Evolutionary conservation across 441 rosid genomes (phyloP).

Genomic region (Biscutella laevigata): DNA sequence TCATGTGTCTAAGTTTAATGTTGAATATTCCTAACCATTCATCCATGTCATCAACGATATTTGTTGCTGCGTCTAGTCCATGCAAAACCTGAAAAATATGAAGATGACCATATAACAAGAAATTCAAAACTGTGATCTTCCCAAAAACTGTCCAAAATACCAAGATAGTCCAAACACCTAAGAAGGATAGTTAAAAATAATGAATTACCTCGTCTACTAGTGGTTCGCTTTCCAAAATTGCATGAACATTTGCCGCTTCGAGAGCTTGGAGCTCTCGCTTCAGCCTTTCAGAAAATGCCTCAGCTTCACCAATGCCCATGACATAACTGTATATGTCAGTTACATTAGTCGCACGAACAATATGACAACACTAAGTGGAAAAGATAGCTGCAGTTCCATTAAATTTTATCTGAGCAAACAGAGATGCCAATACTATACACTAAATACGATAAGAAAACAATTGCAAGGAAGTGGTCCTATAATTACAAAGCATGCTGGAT

Average conservation of each 20-base stretch:
- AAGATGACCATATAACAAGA: slow-evolving; percentile 18
- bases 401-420: not conserved
- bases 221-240: slow-evolving; percentile 95
- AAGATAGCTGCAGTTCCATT: not conserved
- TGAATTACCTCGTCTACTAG: slow-evolving; percentile 71
- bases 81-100: slow-evolving; percentile 60
- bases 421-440: not conserved
- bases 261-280: slow-evolving; percentile 96
- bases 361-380: not conserved
- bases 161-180: not conserved
- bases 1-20: slow-evolving; percentile 96
- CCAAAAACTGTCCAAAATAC: not conserved
- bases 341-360: slow-evolving; percentile 9
- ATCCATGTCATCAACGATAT: slow-evolving; percentile 95
- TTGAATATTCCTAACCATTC: slow-evolving; percentile 98
- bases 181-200: not conserved
- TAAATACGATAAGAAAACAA: not conserved
- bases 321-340: slow-evolving; percentile 57
- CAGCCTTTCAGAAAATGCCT: slow-evolving; percentile 97
- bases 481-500: not conserved
- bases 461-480: not conserved
- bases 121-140: not conserved
- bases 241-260: slow-evolving; percentile 99
- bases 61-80: slow-evolving; percentile 94
- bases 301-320: slow-evolving; percentile 98